These are phyloP conservation scores for Ophiostoma populinum DNA, from an alignment of 2,329 filamentous ascomycete genomes.

Conservation along the genomic window DNA sequence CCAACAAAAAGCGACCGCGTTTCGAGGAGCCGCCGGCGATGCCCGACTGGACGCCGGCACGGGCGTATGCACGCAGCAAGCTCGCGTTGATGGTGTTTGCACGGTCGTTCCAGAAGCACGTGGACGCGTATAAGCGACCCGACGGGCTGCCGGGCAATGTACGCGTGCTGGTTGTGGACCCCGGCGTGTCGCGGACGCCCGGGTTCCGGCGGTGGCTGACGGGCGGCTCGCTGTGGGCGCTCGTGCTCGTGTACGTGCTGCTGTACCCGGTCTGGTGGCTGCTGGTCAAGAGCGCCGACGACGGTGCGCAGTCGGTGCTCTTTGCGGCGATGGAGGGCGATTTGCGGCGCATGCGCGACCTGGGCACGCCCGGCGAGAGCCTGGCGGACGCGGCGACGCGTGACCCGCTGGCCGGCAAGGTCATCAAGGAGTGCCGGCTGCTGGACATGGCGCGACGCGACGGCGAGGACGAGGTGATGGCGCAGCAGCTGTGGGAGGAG, in stretches of 20 bases:
- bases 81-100: conserved; percentile 82
- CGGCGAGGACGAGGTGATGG: conserved; percentile 58
- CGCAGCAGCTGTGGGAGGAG: conserved; percentile 77
- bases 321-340: conserved; percentile 69
- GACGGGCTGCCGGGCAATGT: conserved; percentile 71
- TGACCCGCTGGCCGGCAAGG: conserved; percentile 19
- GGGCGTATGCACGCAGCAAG: conserved; percentile 48
- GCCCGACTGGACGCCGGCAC: conserved; percentile 35
- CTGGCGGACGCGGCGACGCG: neutral
- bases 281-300: conserved; percentile 64
- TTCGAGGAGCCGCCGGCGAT: conserved; percentile 18
- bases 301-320: conserved; percentile 75
- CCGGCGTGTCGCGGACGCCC: conserved; percentile 68
- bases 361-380: conserved; percentile 5
- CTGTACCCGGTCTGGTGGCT: conserved; percentile 76
- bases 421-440: conserved; percentile 80
- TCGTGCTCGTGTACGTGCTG: conserved; percentile 55
- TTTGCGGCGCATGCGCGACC: conserved; percentile 33
- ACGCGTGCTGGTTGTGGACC: conserved; percentile 73
- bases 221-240: conserved; percentile 63
- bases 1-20: neutral
- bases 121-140: conserved; percentile 67
- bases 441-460: conserved; percentile 56
- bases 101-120: conserved; percentile 78
- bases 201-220: conserved; percentile 79